These are phyloP conservation scores for Botrytis aclada DNA, from an alignment of 2,329 filamentous ascomycete genomes.

Conservation along the genomic window DNA sequence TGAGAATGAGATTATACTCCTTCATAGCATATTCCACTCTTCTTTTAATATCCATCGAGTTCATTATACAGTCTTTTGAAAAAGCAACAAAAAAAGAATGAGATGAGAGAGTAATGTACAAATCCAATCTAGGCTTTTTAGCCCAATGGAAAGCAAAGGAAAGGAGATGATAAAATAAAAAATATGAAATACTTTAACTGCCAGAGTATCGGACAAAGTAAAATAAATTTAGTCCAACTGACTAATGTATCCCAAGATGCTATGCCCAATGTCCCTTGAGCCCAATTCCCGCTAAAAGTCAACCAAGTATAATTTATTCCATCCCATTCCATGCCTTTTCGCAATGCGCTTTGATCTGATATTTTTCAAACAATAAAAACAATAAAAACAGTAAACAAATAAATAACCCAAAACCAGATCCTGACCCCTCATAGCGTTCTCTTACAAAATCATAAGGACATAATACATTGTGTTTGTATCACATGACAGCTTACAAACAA, in stretches of 20 bases:
- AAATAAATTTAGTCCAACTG: background rate
- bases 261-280: background rate
- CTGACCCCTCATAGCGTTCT: background rate
- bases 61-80: background rate
- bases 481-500: background rate
- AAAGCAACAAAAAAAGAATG: background rate
- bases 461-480: background rate
- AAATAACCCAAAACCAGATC: background rate
- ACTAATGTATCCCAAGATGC: background rate
- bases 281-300: background rate
- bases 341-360: background rate
- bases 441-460: background rate
- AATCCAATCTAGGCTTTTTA: background rate
- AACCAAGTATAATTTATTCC: background rate
- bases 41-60: background rate
- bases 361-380: background rate
- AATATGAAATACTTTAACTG: background rate
- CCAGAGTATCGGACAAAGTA: background rate
- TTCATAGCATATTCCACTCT: background rate
- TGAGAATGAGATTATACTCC: background rate
- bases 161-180: background rate
- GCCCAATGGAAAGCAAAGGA: background rate
- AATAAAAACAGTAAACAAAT: background rate
- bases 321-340: background rate
- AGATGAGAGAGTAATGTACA: background rate